Percentiles rank a stretch among this genome's conserved stretches.
Evolutionary conservation across 805 yeast genomes (phyloP).

Genomic region (Starmera quercuum): DNA sequence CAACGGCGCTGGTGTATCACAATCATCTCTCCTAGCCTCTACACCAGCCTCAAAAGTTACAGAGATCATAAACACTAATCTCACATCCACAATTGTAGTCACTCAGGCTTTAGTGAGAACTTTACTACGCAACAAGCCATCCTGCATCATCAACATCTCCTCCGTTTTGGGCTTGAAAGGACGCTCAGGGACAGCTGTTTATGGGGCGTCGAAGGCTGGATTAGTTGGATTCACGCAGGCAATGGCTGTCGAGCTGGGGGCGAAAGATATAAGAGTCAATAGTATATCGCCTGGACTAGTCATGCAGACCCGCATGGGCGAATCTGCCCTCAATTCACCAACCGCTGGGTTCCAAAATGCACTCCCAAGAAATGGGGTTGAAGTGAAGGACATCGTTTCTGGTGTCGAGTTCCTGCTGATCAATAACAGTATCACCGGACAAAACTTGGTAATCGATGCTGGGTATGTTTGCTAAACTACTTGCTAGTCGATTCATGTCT

Average conservation of each 20-base stretch:
- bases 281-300: constrained; percentile 63
- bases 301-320: constrained; percentile 54
- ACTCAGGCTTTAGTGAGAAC: constrained; percentile 43
- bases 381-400: constrained; percentile 15
- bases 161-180: constrained; percentile 50
- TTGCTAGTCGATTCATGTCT: not conserved
- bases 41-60: constrained; percentile 35
- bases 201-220: constrained; percentile 68
- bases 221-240: constrained; percentile 52
- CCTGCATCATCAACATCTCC: constrained; percentile 52
- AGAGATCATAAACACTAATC: constrained; percentile 44
- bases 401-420: constrained; percentile 16
- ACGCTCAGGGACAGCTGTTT: constrained; percentile 52
- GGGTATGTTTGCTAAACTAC: constrained; percentile 11
- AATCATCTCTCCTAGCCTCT: constrained; percentile 39
- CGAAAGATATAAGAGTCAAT: constrained; percentile 50
- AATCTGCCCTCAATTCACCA: constrained; percentile 10
- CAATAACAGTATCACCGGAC: constrained; percentile 22
- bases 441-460: constrained; percentile 22
- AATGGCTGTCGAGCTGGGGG: constrained; percentile 51
- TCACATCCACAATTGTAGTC: constrained; percentile 53
- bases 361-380: too few species aligned
- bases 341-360: constrained; percentile 11
- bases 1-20: constrained; percentile 54
- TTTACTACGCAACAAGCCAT: constrained; percentile 34